A percentile compares a stretch with the other conserved stretches of the same genome.
phyloP scores from a whole-genome alignment of 2,329 filamentous ascomycete species.

The Endoconidiophora laricicola region DNA sequence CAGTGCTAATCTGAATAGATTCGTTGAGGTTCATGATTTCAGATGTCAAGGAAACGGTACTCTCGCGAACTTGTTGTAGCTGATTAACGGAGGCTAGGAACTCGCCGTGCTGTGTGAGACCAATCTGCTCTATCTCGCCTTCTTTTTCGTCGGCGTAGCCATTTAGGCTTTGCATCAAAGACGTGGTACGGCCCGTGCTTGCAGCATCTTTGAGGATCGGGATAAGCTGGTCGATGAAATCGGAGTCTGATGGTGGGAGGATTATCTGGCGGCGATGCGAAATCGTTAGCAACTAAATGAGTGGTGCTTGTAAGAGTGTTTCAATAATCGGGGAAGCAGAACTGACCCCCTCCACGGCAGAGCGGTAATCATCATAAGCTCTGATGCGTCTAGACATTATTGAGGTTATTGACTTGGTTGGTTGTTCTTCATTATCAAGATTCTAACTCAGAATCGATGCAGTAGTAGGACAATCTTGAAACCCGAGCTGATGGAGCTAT shows the following conservation, averaged over 20 bases:
- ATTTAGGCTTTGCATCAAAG: constrained; percentile 15
- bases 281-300: constrained; percentile 1
- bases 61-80: constrained; percentile 79
- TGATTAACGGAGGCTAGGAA: constrained; percentile 90
- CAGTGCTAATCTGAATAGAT: constrained; percentile 86
- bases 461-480: too few species aligned
- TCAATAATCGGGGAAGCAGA: not conserved
- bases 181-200: constrained; percentile 29
- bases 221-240: constrained; percentile 91
- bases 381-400: constrained; percentile 29
- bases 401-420: too few species aligned
- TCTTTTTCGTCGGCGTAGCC: constrained; percentile 78
- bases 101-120: constrained; percentile 89
- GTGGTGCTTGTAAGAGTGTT: not conserved
- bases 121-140: constrained; percentile 81
- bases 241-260: constrained; percentile 73
- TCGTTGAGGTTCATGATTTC: constrained; percentile 89
- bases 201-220: constrained; percentile 85
- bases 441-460: too few species aligned
- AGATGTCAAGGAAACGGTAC: constrained; percentile 70
- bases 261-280: constrained; percentile 50
- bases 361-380: constrained; percentile 30
- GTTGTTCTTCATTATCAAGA: too few species aligned
- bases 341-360: constrained; percentile 29
- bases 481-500: too few species aligned